These are phyloP conservation scores for Phaeoacremonium minimum DNA, from an alignment of 2,329 filamentous ascomycete species.

Conservation along the genomic window DNA sequence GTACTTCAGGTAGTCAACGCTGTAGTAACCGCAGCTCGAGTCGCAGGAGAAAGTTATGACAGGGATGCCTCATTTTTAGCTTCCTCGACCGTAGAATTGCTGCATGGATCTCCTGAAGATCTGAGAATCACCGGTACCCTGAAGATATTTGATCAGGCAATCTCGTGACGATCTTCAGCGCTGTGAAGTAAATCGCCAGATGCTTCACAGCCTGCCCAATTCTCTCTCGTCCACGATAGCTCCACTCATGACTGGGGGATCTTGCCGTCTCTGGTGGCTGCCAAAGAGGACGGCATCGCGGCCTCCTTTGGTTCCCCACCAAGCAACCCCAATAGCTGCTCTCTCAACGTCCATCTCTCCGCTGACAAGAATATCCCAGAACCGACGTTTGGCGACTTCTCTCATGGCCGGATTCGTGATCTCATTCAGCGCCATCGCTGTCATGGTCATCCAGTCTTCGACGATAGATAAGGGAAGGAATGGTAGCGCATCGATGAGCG, in stretches of 20 bases:
- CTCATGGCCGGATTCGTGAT: conserved; percentile 60
- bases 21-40: no score
- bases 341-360: conserved; percentile 89
- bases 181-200: no score
- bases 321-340: conserved; percentile 72
- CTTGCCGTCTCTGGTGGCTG: conserved; percentile 16
- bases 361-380: conserved; percentile 74
- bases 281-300: conserved; percentile 43
- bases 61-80: no score
- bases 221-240: conserved; percentile 33
- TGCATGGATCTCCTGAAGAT: no score
- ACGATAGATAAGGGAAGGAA: conserved; percentile 66
- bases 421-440: conserved; percentile 62
- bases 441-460: conserved; percentile 75
- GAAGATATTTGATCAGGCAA: no score
- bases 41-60: no score
- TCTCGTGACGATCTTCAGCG: no score
- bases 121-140: no score
- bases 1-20: no score
- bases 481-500: conserved; percentile 75
- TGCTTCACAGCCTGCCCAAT: conserved; percentile 31
- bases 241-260: conserved; percentile 48
- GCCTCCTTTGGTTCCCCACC: conserved; percentile 69
- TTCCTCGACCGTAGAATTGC: no score
- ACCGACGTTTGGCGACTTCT: conserved; percentile 61